Evolutionary conservation across 163 green algal species (phyloP).

Genomic region (Scenedesmus sp.): DNA sequence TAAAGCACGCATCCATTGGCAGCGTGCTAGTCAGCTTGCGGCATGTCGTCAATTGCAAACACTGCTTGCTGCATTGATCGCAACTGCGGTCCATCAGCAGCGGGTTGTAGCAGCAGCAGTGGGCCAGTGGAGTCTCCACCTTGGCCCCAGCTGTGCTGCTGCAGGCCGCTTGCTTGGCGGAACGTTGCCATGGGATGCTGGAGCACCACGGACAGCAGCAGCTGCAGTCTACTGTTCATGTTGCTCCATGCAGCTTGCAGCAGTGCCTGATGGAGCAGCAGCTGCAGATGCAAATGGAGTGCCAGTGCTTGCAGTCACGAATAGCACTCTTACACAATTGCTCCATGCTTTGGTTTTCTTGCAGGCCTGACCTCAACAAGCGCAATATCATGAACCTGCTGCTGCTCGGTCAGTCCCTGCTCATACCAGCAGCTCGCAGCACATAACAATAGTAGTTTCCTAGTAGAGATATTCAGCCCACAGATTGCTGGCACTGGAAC

Average conservation of each 20-base stretch:
- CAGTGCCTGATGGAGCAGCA: not conserved
- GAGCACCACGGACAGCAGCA: not conserved
- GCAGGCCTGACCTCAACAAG: conserved; percentile 87
- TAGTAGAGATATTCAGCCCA: not conserved
- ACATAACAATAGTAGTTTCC: not conserved
- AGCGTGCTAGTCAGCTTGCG: not conserved
- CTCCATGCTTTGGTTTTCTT: not conserved
- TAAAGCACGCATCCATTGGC: conserved; percentile 14
- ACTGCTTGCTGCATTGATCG: not conserved
- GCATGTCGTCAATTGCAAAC: not conserved
- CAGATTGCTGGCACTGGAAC: too few species aligned
- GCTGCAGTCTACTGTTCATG: not conserved
- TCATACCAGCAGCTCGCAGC: conserved; percentile 29
- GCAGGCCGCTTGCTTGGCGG: not conserved
- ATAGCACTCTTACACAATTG: not conserved
- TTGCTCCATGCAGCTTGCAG: not conserved
- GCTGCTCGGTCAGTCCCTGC: conserved; percentile 72
- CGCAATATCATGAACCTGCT: conserved; percentile 97
- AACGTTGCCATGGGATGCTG: not conserved
- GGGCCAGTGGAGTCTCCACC: not conserved
- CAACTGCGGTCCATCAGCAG: not conserved
- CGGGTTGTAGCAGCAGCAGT: not conserved
- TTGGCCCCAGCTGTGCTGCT: not conserved
- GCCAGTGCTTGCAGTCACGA: not conserved
- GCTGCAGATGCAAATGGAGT: not conserved